Evolutionary conservation across 192 early-diverging fungal species (phyloP).

Genomic region (Mortierella claussenii): DNA sequence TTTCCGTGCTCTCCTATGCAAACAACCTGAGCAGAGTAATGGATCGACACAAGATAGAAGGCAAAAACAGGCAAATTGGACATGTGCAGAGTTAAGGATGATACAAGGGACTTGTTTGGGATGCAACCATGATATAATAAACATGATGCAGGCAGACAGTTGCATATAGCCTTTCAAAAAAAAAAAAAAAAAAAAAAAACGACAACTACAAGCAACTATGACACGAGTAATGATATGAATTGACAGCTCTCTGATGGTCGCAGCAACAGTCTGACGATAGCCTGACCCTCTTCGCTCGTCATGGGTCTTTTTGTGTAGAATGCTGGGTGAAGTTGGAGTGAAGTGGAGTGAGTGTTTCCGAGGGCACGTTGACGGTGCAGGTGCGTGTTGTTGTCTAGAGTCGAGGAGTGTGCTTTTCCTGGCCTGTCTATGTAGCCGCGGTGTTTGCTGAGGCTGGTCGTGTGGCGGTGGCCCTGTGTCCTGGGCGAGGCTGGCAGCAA

Average conservation of each 20-base stretch:
- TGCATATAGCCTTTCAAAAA: not conserved
- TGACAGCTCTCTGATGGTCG: constrained; percentile 42
- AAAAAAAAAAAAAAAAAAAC: not conserved
- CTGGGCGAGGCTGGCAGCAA: too few relatives aligned
- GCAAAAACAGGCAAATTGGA: not conserved
- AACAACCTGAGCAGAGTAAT: constrained; percentile 44
- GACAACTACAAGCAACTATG: not conserved
- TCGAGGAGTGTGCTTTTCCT: too few relatives aligned
- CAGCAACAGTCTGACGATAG: constrained; percentile 21
- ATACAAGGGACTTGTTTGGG: not conserved
- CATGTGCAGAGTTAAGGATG: constrained; percentile 37
- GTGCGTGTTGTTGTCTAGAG: too few relatives aligned
- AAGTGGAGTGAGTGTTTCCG: too few relatives aligned
- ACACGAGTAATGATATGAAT: constrained; percentile 49
- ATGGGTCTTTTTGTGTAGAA: too few relatives aligned
- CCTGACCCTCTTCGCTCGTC: constrained; percentile 25
- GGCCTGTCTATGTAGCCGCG: too few relatives aligned
- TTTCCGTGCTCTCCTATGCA: constrained; percentile 15
- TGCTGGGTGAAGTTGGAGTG: too few relatives aligned
- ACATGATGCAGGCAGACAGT: not conserved
- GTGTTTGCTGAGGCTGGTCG: too few relatives aligned
- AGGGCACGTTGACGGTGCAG: too few relatives aligned
- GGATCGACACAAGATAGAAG: not conserved
- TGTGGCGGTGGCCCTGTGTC: too few relatives aligned
- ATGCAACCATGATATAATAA: not conserved